These are phyloP conservation scores for Patellaria atrata DNA, from an alignment of 495 filamentous ascomycete genomes.

Conservation along the genomic window DNA sequence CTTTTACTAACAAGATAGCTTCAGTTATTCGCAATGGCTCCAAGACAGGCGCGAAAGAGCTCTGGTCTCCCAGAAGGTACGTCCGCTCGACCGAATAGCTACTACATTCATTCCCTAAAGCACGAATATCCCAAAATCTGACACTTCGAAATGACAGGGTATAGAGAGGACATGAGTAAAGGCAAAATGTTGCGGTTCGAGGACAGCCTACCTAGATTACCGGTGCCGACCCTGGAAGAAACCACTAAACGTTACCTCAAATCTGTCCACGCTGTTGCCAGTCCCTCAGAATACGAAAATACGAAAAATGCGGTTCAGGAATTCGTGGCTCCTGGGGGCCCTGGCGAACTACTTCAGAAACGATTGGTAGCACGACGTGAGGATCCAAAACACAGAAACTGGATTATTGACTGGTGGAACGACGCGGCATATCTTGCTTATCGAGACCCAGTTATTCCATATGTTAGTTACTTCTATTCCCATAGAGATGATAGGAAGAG, in stretches of 20 bases:
- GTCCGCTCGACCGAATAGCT: slow-evolving; percentile 12
- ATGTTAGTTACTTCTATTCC: slow-evolving; percentile 99
- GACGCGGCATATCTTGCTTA: slow-evolving; percentile 79
- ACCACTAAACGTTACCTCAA: slow-evolving; percentile 84
- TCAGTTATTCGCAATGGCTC: slow-evolving; percentile 34
- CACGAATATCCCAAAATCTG: slow-evolving; percentile 1
- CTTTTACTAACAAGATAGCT: slow-evolving; percentile 1
- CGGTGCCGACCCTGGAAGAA: slow-evolving; percentile 88
- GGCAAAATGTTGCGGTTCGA: slow-evolving; percentile 92
- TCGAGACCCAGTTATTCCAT: slow-evolving; percentile 92
- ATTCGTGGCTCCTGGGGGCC: slow-evolving; percentile 67
- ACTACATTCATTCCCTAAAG: slow-evolving; percentile 13
- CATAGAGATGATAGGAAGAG: slow-evolving; percentile 85
- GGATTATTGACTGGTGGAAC: slow-evolving; percentile 98
- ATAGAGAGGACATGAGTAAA: slow-evolving; percentile 82
- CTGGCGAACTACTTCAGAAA: slow-evolving; percentile 77
- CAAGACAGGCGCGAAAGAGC: slow-evolving; percentile 37
- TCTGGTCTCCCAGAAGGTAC: slow-evolving; percentile 41
- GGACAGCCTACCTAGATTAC: slow-evolving; percentile 80
- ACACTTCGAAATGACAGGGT: slow-evolving; percentile 41
- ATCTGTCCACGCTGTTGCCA: slow-evolving; percentile 72
- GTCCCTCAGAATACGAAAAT: slow-evolving; percentile 51
- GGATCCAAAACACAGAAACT: slow-evolving; percentile 78
- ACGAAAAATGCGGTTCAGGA: slow-evolving; percentile 72
- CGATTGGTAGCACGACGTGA: slow-evolving; percentile 68